Evolutionary conservation across 805 yeast genomes (phyloP), one percentile per base, ranked within the genome.

Genomic region (Tetrapisispora phaffii): DNA sequence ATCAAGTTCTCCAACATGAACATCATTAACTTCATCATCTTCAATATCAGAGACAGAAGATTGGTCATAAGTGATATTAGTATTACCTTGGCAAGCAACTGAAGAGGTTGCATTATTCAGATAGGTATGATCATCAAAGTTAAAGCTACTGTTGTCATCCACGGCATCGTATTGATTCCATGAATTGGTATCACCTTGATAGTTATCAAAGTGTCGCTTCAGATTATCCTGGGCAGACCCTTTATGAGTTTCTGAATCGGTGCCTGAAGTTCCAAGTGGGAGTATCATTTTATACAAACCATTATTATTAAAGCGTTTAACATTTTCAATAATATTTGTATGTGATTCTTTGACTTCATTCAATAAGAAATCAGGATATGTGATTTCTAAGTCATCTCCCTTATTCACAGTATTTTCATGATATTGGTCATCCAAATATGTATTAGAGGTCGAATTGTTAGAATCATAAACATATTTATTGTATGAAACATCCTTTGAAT

Each of bases 1-100:
- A 44, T 61, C 66, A 34, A 58, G 45, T 16, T 60, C 65, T 12
- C 51, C 61, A 19, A 60, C 47, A 21, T 52, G 50, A 4, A 60
- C 39, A 42, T 61, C 66, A 32, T 50, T 54, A 12, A 50, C 54
- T 23, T 56, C 62, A 24, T 57, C 59, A 26, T 51, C 26, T n/a
- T 36, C 39, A 13, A 36, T n/a, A 36, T 36, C 29, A 5, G 39
- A 15, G 3, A 36, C 39, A 22, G 31, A 28, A 28, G 31, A 28
- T 4, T 28, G 4, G 12, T 28, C 31, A 9, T 28, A 28, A 9
- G 31, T 6, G 13, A 4, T 28, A 9, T 5, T 3, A 12, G 13
- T 28, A 12, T 28, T 12, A 9, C 13, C 31, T 28, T 35, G 26
- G 28, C 22, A 7, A 6, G 22, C 16, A 13, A 23, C 33, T 24